Conservation (phyloP, 2,329 filamentous ascomycete genomes). For the Magnaporthiopsis incrustans region DNA sequence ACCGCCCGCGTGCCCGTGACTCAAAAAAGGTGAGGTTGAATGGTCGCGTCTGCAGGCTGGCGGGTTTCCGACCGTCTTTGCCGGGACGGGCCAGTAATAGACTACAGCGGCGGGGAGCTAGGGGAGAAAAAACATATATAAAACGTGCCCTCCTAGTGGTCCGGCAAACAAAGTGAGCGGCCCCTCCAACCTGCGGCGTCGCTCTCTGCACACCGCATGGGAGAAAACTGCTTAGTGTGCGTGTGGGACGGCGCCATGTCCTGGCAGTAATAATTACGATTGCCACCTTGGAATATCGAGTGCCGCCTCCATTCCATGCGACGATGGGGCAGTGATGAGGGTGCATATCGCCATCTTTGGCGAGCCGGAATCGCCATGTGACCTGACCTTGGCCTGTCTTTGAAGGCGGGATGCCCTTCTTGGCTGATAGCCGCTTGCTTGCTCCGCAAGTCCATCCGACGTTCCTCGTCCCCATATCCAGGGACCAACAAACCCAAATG, state of each 20-base stretch:
- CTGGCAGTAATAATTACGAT: too few species aligned
- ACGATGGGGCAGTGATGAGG: background rate
- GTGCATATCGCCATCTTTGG: background rate
- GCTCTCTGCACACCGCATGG: background rate
- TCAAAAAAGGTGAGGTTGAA: background rate
- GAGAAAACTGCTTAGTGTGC: background rate
- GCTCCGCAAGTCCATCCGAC: too few species aligned
- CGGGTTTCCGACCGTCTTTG: background rate
- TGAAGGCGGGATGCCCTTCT: background rate
- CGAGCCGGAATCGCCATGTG: background rate
- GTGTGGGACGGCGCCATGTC: too few species aligned
- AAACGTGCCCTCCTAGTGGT: background rate
- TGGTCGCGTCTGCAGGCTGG: background rate
- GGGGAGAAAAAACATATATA: background rate
- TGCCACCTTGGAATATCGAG: too few species aligned
- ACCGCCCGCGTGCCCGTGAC: background rate
- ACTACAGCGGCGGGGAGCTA: too few species aligned
- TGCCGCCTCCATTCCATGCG: background rate
- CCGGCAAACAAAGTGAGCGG: background rate
- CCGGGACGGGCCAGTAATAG: background rate
- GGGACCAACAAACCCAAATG: too few species aligned
- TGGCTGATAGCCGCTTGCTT: too few species aligned
- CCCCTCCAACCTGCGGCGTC: background rate
- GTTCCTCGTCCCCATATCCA: too few species aligned
- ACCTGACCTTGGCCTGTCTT: background rate